A percentile compares a stretch with the other conserved stretches of the same genome.
Conservation (phyloP, 495 filamentous ascomycete species). For the Cryomyces antarcticus region DNA sequence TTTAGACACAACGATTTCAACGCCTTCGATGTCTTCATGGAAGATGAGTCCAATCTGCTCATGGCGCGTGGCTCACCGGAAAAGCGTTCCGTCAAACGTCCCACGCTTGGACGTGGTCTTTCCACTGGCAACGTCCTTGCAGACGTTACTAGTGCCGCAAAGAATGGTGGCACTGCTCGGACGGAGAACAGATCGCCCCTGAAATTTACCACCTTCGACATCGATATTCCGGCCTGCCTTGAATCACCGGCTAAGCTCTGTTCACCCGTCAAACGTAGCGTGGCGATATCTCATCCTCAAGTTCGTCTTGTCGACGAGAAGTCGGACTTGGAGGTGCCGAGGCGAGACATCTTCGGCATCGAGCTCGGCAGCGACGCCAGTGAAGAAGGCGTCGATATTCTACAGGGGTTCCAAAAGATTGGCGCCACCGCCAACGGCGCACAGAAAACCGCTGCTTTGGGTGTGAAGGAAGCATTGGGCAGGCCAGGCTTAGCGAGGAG, state of each 20-base stretch:
- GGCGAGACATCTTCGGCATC: slow-evolving; percentile 42
- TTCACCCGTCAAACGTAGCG: slow-evolving; percentile 12
- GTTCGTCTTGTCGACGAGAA: slow-evolving; percentile 18
- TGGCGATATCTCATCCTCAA: slow-evolving; percentile 8
- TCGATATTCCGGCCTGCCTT: slow-evolving; percentile 12
- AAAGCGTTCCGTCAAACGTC: slow-evolving; percentile 50
- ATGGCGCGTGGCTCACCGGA: slow-evolving; percentile 47
- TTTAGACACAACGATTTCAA: slow-evolving; percentile 21
- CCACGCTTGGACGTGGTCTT: slow-evolving; percentile 33
- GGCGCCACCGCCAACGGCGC: slow-evolving; percentile 22
- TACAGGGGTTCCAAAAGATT: slow-evolving; percentile 81
- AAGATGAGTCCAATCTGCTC: slow-evolving; percentile 29
- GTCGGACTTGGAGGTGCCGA: slow-evolving; percentile 24
- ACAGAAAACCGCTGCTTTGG: slow-evolving; percentile 3
- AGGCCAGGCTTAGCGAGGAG: slow-evolving; percentile 4
- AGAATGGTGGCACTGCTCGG: not conserved
- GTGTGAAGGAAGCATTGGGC: slow-evolving; percentile 1
- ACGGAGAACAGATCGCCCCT: slow-evolving; percentile 3
- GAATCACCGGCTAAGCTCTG: slow-evolving; percentile 7
- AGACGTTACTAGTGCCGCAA: slow-evolving; percentile 36
- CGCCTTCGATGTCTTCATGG: slow-evolving; percentile 56
- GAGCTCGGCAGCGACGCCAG: slow-evolving; percentile 33
- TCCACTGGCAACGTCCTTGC: slow-evolving; percentile 38
- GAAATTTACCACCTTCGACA: not conserved
- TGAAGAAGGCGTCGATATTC: slow-evolving; percentile 51